phyloP scores from a whole-genome alignment of 2,329 filamentous ascomycete genomes.

The Trichoderma hamatum region DNA sequence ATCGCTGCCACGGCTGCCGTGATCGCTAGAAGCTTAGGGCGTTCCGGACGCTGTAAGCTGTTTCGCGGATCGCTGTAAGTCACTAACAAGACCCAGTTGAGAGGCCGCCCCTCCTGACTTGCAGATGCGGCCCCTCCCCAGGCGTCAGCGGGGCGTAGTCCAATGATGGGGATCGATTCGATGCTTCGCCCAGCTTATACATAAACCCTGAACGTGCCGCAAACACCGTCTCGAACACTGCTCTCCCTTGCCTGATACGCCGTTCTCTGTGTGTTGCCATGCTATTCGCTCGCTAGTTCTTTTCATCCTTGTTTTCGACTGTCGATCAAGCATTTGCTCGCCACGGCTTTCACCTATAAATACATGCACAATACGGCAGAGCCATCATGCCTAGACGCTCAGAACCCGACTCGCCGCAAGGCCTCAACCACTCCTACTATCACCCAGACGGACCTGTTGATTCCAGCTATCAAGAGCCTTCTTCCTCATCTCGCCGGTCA shows the following conservation, averaged over 20 bases:
- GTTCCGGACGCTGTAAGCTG: not conserved
- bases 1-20: not conserved
- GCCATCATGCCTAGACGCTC: not conserved
- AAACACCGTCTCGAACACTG: not conserved
- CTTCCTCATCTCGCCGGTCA: conserved; percentile 5
- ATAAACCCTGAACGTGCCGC: not conserved
- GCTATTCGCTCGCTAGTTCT: not conserved
- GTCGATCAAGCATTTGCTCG: not conserved
- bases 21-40: not conserved
- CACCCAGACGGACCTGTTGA: conserved; percentile 3
- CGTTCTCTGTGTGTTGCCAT: not conserved
- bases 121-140: not conserved
- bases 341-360: not conserved
- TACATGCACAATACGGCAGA: not conserved
- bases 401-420: conserved; percentile 1
- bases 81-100: not conserved
- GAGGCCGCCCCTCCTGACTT: conserved; percentile 22
- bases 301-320: not conserved
- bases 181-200: not conserved
- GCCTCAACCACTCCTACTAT: conserved; percentile 27
- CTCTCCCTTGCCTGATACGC: not conserved
- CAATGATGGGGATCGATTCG: not conserved
- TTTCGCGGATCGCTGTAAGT: not conserved
- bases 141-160: not conserved
- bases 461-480: not conserved